Base-by-base conservation (phyloP, 345 rosid genomes). In the Psidium friedrichsthalianum region DNA sequence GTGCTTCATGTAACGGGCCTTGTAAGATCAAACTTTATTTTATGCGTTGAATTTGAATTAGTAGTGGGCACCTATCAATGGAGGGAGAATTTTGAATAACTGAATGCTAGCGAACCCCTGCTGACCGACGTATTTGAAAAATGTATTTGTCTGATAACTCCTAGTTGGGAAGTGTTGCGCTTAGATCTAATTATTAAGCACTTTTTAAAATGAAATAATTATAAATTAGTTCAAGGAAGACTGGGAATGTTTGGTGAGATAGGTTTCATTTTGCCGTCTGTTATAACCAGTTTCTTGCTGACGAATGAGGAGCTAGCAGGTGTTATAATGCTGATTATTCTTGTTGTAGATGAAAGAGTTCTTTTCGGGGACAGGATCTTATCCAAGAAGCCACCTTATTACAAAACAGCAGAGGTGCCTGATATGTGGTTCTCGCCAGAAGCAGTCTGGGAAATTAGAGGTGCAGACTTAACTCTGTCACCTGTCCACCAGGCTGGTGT, bases 381-480 rank as follows among this genome's bases (percentile, higher is more conserved):
- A 83, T 64, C 88, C 20, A 95, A 91, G 86, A 95, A 92, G 85
- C 96, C 97, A 11, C 87, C 92, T 25, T 96, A 95, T 88, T 96
- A 95, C 86, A 89, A 89, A 84, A 96, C 98, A 32, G 92, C 87
- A 11, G 98, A 96, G 92, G 91, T 85, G 56, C 96, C 98, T 5
- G 96, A 95, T 83, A 86, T 92, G 93, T 95, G 99, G 99, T 94
- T 96, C 88, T 64, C 94, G 9, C 89, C 96, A 8, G 95, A 92
- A 86, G 88, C 90, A 36, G 97, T 95, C 22, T 96, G 99, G 98
- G 96, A 91, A 90, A 92, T 95, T 82, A 91, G 92, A 87, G 98
- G 96, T 51, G 98, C 98, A 22, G 98, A 96, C 87, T 92, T 96
- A 36, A 95, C 98, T 15, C 84, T 96, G n/a, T 96, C 96, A 8